phyloP scores from a whole-genome alignment of 2,329 filamentous ascomycete genomes.

The Ceratocystis albifundus region DNA sequence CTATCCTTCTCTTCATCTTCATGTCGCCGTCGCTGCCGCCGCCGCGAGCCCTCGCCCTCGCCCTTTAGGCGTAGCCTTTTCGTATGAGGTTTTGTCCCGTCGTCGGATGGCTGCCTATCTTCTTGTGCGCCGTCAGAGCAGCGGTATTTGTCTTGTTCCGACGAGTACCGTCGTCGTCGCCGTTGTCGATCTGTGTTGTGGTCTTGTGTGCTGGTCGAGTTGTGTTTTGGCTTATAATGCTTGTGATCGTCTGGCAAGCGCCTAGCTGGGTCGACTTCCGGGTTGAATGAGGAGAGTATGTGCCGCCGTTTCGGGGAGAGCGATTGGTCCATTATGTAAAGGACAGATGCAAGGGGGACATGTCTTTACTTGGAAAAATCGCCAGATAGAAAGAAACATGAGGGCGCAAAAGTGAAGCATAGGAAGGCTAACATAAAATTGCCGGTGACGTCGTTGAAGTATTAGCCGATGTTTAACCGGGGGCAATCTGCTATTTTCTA shows the following conservation, averaged over 20 bases:
- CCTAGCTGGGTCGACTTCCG: conserved; percentile 24
- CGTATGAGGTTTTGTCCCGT: conserved; percentile 3
- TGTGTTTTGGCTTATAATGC: neutral
- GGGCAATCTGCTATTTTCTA: neutral
- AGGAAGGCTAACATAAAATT: neutral
- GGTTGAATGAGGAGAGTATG: conserved; percentile 41
- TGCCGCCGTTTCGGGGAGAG: conserved; percentile 35
- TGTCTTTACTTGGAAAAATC: neutral
- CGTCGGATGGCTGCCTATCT: neutral
- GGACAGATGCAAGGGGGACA: neutral
- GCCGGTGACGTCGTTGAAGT: conserved; percentile 7
- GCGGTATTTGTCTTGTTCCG: neutral
- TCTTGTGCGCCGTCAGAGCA: too few species aligned
- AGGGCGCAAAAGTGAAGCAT: neutral
- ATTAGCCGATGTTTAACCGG: neutral
- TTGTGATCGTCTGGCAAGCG: conserved; percentile 8
- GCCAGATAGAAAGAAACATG: too few species aligned
- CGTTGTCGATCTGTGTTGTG: neutral
- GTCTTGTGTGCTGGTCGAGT: neutral
- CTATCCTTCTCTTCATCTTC: conserved; percentile 24
- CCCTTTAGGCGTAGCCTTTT: conserved; percentile 18
- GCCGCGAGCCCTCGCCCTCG: conserved; percentile 6
- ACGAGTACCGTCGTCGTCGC: neutral
- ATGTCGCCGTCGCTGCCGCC: conserved; percentile 27
- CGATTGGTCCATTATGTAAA: conserved; percentile 16